Base-by-base conservation (phyloP, 2,329 filamentous ascomycete genomes). In the Diaporthe ampelina region DNA sequence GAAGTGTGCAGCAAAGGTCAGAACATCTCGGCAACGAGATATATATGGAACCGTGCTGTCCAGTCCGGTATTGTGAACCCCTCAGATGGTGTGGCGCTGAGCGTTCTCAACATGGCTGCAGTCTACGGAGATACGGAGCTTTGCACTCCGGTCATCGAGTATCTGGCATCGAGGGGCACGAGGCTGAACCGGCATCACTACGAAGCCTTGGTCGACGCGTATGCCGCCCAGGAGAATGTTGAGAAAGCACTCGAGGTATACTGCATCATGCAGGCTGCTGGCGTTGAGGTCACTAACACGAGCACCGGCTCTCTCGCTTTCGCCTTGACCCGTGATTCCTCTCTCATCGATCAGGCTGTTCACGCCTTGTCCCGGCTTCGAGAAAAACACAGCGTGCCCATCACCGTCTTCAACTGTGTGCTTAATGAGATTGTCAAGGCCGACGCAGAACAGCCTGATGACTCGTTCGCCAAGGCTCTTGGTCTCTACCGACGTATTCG, bases 181-280 rank as follows among this genome's bases (percentile, higher is more conserved):
- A 86, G 88, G 54, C 86, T 95, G 50, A 85, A 88, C 11, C 83
- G 88, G 8, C 88, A 93, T 76, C 94, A 98, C 80, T 97, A 97
- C 82, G 95, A 97, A 81, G 88, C 93, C 37, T 87, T 98, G 37
- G 85, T 95, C 9, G 91, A 94, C 73, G 89, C 93, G 5, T 94
- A 97, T 79, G 86, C 91, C 15, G 84, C 85, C 4, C 79, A 81
- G 4, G 86, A 87, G 2, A 91, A 97, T 76, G 79, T 96, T 10
- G 83, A 85, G 32, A 90, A 91, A 35, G 93, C 94, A 0, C 87
- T 98, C 48, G 89, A 90, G 54, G 88, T 94, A 1, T 86, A 98
- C 21, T 90, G 90, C 77, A 92, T 95, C 80, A 97, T 97, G 93
- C 84, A 89, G 29, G 87, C 90, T 74, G 89, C 91, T 24, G 90